Base-by-base conservation (phyloP, 495 filamentous ascomycete genomes). In the Cetradonia linearis region DNA sequence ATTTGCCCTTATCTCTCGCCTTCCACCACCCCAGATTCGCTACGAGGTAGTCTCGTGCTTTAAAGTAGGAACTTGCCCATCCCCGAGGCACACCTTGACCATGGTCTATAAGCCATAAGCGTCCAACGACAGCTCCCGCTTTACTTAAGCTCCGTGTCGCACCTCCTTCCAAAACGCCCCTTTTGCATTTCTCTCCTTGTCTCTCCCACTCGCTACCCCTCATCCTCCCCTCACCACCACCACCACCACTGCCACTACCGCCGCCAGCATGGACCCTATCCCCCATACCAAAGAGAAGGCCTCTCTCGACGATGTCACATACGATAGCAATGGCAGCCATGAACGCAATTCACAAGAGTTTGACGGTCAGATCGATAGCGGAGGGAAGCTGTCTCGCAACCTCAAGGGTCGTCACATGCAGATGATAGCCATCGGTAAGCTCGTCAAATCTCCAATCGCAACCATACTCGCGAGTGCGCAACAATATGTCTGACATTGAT, bases 361-460 rank as follows among this genome's bases (percentile, higher is more conserved):
- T 20, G 58, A 66, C 1, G 36, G 50, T 25, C 34, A 57, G 30
- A 36, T 42, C 5, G n/a, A 28, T 5, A 36, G 44, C 25, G 34
- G 27, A 13, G 60, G 56, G 25, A 59, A 44, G 53, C 69, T 79
- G 18, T 66, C 70, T 38, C 67, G 76, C 37, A 71, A 72, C 47
- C 64, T 83, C 42, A 73, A 80, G 63, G 70, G 72, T 47, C 77
- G 84, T 33, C 85, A 89, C 65, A 81, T 87, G 77, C 85, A 88
- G 61, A 86, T 89, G 81, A 86, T 88, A 70, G 86, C 85, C 54
- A 84, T 89, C 64, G 85, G 83, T 79, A 68, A 55, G 11, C 3
- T 18, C 9, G 23, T 2, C 0, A 25, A 34, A 44, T 42, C 23
- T 11, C 14, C 13, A 13, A 16, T 8, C 2, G 1, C 10, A 63